A percentile compares a stretch with the other conserved stretches of the same genome.
Evolutionary conservation across 1,284 basidiomycete species (phyloP).

Genomic region (Wallemia hederae): DNA sequence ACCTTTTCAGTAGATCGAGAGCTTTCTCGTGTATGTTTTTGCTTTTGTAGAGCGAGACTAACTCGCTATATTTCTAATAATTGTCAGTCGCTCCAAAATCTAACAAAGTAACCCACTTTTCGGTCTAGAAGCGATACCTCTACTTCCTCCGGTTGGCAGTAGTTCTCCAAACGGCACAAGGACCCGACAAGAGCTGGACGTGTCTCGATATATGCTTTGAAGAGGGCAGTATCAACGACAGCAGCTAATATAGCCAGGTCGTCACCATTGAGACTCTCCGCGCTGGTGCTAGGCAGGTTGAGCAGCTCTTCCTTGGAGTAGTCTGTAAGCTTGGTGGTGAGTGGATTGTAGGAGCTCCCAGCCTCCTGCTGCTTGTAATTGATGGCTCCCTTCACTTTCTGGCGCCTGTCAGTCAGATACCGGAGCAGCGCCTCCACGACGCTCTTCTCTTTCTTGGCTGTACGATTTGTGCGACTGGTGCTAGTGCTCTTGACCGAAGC

Average conservation of each 20-base stretch:
- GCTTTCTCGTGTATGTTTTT: constrained; percentile 88
- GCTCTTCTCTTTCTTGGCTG: constrained; percentile 9
- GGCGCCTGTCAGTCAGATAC: constrained; percentile 48
- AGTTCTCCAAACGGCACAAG: constrained; percentile 71
- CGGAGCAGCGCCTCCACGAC: constrained; percentile 21
- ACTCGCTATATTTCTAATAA: constrained; percentile 54
- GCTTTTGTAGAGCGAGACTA: constrained; percentile 71
- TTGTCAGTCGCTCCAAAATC: neutral
- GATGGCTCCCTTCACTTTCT: constrained; percentile 48
- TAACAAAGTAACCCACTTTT: constrained; percentile 25
- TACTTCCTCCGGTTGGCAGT: constrained; percentile 88
- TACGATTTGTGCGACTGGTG: neutral
- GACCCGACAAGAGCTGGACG: constrained; percentile 58
- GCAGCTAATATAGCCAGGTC: constrained; percentile 64
- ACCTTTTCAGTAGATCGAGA: constrained; percentile 49
- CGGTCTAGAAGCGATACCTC: constrained; percentile 56
- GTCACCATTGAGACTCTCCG: constrained; percentile 38
- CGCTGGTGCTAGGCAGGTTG: constrained; percentile 35
- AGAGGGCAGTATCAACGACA: constrained; percentile 78
- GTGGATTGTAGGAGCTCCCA: constrained; percentile 23
- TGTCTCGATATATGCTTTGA: constrained; percentile 69
- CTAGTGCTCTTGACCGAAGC: neutral
- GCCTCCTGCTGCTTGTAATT: constrained; percentile 6
- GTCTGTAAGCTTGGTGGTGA: constrained; percentile 34
- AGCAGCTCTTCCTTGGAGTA: constrained; percentile 31